Percentiles rank a stretch among this genome's conserved stretches.
Evolutionary conservation across 2,329 filamentous ascomycete genomes (phyloP).

Genomic region (Aureobasidium namibiae): DNA sequence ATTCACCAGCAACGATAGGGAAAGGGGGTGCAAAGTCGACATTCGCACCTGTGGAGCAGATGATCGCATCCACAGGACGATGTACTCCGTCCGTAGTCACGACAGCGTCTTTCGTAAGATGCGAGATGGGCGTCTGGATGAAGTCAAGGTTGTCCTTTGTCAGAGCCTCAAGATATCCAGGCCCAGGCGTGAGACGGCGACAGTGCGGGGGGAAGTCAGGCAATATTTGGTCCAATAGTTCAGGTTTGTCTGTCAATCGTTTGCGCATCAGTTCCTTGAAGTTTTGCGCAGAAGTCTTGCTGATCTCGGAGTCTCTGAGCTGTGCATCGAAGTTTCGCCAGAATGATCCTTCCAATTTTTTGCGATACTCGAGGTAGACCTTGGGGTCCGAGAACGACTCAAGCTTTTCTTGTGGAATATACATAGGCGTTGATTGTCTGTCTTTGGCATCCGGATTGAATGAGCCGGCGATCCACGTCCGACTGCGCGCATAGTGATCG

Average conservation of each 20-base stretch:
- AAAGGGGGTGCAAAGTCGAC: slow-evolving; percentile 40
- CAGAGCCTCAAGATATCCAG: slow-evolving; percentile 32
- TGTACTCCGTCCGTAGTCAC: slow-evolving; percentile 50
- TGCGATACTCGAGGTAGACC: slow-evolving; percentile 45
- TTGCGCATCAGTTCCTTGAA: slow-evolving; percentile 38
- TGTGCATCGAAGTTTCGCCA: slow-evolving; percentile 41
- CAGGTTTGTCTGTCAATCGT: slow-evolving; percentile 46
- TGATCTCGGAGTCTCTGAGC: slow-evolving; percentile 30
- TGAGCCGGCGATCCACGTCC: slow-evolving; percentile 59
- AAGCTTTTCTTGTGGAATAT: slow-evolving; percentile 45
- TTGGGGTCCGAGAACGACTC: slow-evolving; percentile 53
- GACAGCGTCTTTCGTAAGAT: slow-evolving; percentile 52
- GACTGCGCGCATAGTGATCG: slow-evolving; percentile 59
- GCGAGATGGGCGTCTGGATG: slow-evolving; percentile 47
- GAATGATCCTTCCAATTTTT: slow-evolving; percentile 45
- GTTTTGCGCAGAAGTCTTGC: slow-evolving; percentile 15
- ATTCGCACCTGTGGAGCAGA: slow-evolving; percentile 39
- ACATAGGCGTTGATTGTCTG: slow-evolving; percentile 49
- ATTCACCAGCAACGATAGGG: slow-evolving; percentile 47
- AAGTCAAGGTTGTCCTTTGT: slow-evolving; percentile 34
- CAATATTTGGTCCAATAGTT: slow-evolving; percentile 25
- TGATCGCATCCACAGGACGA: slow-evolving; percentile 54
- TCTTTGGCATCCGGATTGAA: slow-evolving; percentile 40
- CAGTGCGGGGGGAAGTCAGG: slow-evolving; percentile 36
- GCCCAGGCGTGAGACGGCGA: slow-evolving; percentile 38